Percentiles rank a stretch among this genome's conserved stretches.
These are phyloP conservation scores for bread wheat (Triticum aestivum) DNA, from an alignment of 176 grass and related monocot species.

Conservation along the genomic window IWGSC_CS_RefSeq_v2.1 NC_057799.1:547427620-547428119, in stretches of 20 bases:
- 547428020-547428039: constrained; percentile 26
- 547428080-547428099: neutral
- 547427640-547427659: constrained; percentile 42
- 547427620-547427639: constrained; percentile 31
- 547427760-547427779: neutral
- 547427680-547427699: constrained; percentile 77
- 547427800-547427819: too few relatives aligned
- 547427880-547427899: neutral
- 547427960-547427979: constrained; percentile 90
- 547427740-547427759: neutral
- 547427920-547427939: constrained; percentile 78
- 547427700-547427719: constrained; percentile 67
- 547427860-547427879: too few relatives aligned
- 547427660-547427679: constrained; percentile 49
- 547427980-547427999: constrained; percentile 96
- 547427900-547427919: constrained; percentile 28
- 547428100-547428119: neutral
- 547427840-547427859: too few relatives aligned
- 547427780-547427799: neutral
- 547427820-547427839: too few relatives aligned
- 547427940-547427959: constrained; percentile 62
- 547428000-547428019: constrained; percentile 76
- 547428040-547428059: neutral
- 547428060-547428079: neutral
- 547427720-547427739: constrained; percentile 63